These are phyloP conservation scores for Boeremia lycopersici DNA, from an alignment of 2,329 filamentous ascomycete genomes.

Conservation along the genomic window DNA sequence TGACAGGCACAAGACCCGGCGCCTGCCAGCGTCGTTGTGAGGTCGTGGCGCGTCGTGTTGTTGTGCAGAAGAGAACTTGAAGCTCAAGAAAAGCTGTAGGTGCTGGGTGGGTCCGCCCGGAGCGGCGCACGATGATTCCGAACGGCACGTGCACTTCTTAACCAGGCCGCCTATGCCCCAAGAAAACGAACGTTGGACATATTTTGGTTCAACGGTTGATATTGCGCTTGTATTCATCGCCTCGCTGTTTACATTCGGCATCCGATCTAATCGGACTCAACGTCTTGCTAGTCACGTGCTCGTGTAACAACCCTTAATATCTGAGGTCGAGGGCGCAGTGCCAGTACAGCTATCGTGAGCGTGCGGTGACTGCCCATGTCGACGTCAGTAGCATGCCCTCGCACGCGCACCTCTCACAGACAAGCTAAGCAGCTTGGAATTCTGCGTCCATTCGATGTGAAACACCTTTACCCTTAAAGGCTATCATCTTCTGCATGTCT, in stretches of 20 bases:
- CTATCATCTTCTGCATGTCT: neutral
- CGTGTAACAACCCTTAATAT: neutral
- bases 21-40: neutral
- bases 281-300: neutral
- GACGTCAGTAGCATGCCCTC: neutral
- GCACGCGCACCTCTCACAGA: too few relatives aligned
- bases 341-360: neutral
- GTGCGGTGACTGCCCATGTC: neutral
- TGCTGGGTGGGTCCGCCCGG: constrained; percentile 14
- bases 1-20: neutral
- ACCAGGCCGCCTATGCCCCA: neutral
- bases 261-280: neutral
- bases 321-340: neutral
- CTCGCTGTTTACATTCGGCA: neutral
- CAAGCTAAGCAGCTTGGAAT: neutral
- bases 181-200: too few relatives aligned
- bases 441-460: neutral
- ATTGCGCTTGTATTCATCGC: too few relatives aligned
- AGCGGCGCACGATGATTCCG: constrained; percentile 30
- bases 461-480: neutral
- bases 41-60: constrained; percentile 4
- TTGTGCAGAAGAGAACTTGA: constrained; percentile 7
- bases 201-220: too few relatives aligned
- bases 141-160: constrained; percentile 3
- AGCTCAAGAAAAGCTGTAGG: constrained; percentile 22